Evolutionary conservation across 257 asterid genomes (phyloP), one percentile per base, ranked within the genome.

Genomic region (Scutellaria barbata): DNA sequence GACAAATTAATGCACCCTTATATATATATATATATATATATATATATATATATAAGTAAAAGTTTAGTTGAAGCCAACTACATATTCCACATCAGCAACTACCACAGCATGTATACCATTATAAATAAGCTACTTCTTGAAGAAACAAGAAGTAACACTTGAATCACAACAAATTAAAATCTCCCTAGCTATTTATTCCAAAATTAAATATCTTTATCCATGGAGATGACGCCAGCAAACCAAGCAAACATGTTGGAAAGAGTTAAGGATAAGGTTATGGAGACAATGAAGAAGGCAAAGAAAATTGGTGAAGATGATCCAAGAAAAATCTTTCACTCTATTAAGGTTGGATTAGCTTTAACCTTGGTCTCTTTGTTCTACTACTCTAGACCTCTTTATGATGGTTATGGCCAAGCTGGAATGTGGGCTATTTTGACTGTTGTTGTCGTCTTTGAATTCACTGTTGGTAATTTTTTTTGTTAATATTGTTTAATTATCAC

Each of bases 401-500:
- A 83, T 46, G 85, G 86, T 1, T 88, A 88, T 16, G 95, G 89
- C 20, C 80, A 84, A 22, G 79, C 90, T 0, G 90, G 86, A 54
- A 90, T 88, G 80, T 90, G 90, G 93, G 95, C 92, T 3, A 66
- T 88, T 13, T 73, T 90, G 0, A 88, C 95, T 0, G 93, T 90
- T 3, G 88, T 83, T 1, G 89, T 86, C 6, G 87, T 80, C 0
- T 88, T 86, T 10, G 96, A 90, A 71, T 90, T 80, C 51, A 77
- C 93, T 0, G 90, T 81, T 0, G 95, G 96, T 86, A 79, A 68
- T 68, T 75, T 0, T 1, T 5, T 11, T 22, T 11, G 13, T 11
- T 22, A 4, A 41, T 13, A 6, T 10, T 39, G 3, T 16, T 30
- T 30, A 4, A 30, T 30, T 4, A 2, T 30, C 4, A 2, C 35